phyloP scores from a whole-genome alignment of 2,329 filamentous ascomycete species.

The Ascochyta viciae-villosae region DNA sequence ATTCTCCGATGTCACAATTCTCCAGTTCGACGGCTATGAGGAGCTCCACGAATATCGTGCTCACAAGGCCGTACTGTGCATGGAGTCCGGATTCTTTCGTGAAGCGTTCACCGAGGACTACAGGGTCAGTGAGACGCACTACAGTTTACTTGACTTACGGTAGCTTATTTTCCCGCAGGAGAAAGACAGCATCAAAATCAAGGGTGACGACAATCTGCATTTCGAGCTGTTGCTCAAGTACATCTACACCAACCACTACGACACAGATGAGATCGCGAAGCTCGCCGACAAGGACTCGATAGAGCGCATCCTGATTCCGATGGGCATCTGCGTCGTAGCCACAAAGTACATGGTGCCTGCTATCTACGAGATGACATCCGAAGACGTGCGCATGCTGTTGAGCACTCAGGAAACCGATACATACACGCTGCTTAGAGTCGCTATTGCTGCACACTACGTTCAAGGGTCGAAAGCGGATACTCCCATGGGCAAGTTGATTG shows the following conservation, averaged over 20 bases:
- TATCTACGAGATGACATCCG: background rate
- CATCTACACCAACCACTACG: conserved; percentile 17
- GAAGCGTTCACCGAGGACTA: conserved; percentile 21
- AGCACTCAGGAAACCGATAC: background rate
- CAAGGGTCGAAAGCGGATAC: background rate
- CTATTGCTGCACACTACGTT: background rate
- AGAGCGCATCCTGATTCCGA: background rate
- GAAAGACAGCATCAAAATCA: background rate
- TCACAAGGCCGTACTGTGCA: conserved; percentile 17
- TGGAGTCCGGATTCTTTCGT: conserved; percentile 16
- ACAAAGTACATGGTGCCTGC: background rate
- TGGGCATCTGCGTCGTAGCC: background rate
- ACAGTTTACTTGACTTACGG: background rate
- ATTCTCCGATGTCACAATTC: conserved; percentile 18
- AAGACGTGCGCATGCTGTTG: background rate
- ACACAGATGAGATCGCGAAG: background rate
- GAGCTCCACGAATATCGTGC: conserved; percentile 12
- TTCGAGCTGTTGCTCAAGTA: conserved; percentile 22
- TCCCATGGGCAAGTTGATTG: background rate
- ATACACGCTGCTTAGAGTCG: background rate
- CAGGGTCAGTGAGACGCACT: conserved; percentile 9
- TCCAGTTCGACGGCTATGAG: conserved; percentile 2
- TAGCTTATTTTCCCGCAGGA: background rate
- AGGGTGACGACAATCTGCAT: background rate
- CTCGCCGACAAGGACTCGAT: background rate